Evolutionary conservation across 208 protist genomes (phyloP).

Genomic region (Tritrichomonas foetus): DNA sequence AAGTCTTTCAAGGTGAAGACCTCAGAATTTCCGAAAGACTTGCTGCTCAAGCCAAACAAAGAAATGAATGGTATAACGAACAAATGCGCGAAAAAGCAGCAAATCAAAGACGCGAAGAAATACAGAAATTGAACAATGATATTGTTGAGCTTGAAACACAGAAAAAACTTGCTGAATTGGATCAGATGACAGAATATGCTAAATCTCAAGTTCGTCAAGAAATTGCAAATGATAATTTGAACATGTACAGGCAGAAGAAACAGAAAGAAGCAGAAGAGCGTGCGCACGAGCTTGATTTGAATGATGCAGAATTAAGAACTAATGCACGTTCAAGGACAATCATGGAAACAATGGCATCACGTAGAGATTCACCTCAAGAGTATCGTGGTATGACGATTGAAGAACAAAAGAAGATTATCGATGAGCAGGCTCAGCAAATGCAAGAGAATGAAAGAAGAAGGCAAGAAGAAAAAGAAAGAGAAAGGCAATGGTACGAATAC

Average conservation of each 20-base stretch:
- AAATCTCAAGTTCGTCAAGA: neutral
- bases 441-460: neutral
- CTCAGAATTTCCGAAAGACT: neutral
- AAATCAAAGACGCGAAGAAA: neutral
- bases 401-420: neutral
- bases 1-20: conserved; percentile 16
- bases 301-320: neutral
- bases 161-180: neutral
- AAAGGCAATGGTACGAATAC: conserved; percentile 12
- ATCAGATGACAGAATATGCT: neutral
- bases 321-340: neutral
- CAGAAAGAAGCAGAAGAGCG: neutral
- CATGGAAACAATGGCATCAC: neutral
- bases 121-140: neutral
- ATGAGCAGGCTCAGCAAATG: conserved; percentile 6
- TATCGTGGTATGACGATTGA: conserved; percentile 25
- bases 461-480: neutral
- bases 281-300: neutral
- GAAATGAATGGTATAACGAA: neutral
- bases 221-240: neutral
- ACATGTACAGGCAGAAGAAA: neutral
- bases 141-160: neutral
- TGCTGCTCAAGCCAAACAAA: neutral
- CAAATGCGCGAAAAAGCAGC: neutral
- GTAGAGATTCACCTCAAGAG: neutral